Base-by-base conservation (phyloP, 371 early-diverging fungal genomes). In the Mortierella sp. region DNA sequence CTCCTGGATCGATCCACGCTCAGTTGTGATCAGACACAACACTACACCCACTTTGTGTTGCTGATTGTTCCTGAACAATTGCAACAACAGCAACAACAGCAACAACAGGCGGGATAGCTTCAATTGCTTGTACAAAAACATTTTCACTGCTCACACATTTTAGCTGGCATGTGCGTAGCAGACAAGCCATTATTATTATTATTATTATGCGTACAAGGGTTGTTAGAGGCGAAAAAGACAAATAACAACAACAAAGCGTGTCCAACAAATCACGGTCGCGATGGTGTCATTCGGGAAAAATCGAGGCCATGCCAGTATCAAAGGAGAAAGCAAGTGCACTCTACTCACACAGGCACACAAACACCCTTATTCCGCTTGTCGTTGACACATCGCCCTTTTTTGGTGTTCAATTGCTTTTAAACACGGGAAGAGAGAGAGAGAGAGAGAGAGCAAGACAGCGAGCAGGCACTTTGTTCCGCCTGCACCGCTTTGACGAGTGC, bases 271-370 rank as follows among this genome's bases (percentile, higher is more conserved):
- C 14, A 28, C 60, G 26, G 31, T 28, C 31, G 28, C 60, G 60
- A 81, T 81, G 82, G 74, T 81, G 75, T 72, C 78, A 81, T 81
- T 72, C 82, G 82, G 82, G 78, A 81, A 81, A 48, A 74, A 77
- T 74, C 57, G 28, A 81, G 74, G 72, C 81, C 47, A 81, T 81
- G 81, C 11, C 44, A 74, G 78, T 78, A 81, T 78, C 60, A 60
- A 58, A 14, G 16, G 42, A 38, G 42, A 38, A 38, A 38, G 42
- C 3, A n/a, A 31, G 57, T 10, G 0, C 57, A 9, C 55, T n/a
- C 55, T 55, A 5, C 48, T 48, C 48, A 8, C 48, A 48, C 1
- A 11, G 9, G 48, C 48, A 48, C 48, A 48, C 48, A 48, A 11
- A 55, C 55, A 58, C 31, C 60, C 60, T 16, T 13, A 60, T 60